Conservation (phyloP, 2,329 filamentous ascomycete genomes). For the Emydomyces testavorans region DNA sequence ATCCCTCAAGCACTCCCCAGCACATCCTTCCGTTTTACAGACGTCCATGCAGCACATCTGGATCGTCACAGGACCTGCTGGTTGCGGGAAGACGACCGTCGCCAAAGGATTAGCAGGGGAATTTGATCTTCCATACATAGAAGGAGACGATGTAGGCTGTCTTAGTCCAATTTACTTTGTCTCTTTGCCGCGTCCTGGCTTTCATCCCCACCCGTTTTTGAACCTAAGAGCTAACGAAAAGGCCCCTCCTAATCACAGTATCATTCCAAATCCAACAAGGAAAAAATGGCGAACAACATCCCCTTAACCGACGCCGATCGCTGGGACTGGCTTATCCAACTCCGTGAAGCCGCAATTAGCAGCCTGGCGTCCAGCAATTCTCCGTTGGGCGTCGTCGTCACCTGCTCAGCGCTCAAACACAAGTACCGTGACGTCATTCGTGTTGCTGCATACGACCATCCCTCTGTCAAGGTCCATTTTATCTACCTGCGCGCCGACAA, state of each 20-base stretch:
- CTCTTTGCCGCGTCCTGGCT: conserved; percentile 1
- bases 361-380: conserved; percentile 34
- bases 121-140: conserved; percentile 59
- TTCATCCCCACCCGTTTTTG: conserved; percentile 6
- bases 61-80: conserved; percentile 68
- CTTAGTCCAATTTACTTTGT: background rate
- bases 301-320: conserved; percentile 86
- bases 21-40: background rate
- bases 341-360: conserved; percentile 53
- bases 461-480: conserved; percentile 72
- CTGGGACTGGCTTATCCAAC: conserved; percentile 87
- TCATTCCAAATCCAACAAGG: conserved; percentile 56
- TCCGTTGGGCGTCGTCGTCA: conserved; percentile 71
- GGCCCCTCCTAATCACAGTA: conserved; percentile 25
- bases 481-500: conserved; percentile 77
- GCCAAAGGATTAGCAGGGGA: conserved; percentile 52
- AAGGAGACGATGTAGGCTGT: conserved; percentile 61
- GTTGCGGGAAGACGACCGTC: conserved; percentile 68
- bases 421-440: conserved; percentile 92
- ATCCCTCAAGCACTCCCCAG: background rate
- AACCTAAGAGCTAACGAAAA: conserved; percentile 12
- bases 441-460: conserved; percentile 63
- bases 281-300: conserved; percentile 78
- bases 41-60: conserved; percentile 54
- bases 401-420: conserved; percentile 90